Base-by-base conservation (phyloP, 2,329 filamentous ascomycete genomes). In the Aspergillus bombycis region DNA sequence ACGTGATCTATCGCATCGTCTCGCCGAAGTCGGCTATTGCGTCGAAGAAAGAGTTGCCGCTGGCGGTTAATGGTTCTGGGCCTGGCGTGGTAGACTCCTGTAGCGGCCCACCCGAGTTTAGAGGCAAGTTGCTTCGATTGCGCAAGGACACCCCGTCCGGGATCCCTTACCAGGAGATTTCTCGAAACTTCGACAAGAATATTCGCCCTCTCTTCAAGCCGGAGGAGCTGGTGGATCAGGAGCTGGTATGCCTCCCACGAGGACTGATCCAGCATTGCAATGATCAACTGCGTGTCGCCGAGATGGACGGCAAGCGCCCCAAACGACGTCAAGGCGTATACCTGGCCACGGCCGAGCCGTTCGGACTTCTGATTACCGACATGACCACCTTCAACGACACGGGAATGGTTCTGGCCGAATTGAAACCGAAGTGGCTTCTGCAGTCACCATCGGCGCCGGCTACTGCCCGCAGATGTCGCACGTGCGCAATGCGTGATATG, bases 401-500 rank as follows among this genome's bases (percentile, higher is more conserved):
- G 0, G 72, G 71, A 4, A 71, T 72, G 55, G 75, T 55, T 52
- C 74, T 91, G 36, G 80, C 91, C 61, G 91, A 94, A 74, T 90
- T 94, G 78, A 95, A 95, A 75, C 91, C 92, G 16, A 95, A 95
- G 78, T 95, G 92, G 92, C 85, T 95, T 30, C 80, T 84, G 10
- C 91, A 93, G 74, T 94, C 91, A 2, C 91, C 89, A 4, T 88
- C 86, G 43, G 91, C 91, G 0, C 92, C 91, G 1, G 30, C 73
- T 0, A 77, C 79, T 32, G 86, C 90, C 46, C 84, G 81, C 57
- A 83, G 90, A 57, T 95, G 92, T 78, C 87, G 92, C 36, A 93
- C 90, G 45, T 95, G 92, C 74, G 92, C 92, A 80, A 64, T 85
- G 68, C 73, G 82, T 54, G 82, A 81, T 34, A 80, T 80, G 78